Percentiles rank a stretch among this genome's conserved stretches.
Conservation (phyloP, 2,329 filamentous ascomycete species). For the Penicillium sclerotiorum region DNA sequence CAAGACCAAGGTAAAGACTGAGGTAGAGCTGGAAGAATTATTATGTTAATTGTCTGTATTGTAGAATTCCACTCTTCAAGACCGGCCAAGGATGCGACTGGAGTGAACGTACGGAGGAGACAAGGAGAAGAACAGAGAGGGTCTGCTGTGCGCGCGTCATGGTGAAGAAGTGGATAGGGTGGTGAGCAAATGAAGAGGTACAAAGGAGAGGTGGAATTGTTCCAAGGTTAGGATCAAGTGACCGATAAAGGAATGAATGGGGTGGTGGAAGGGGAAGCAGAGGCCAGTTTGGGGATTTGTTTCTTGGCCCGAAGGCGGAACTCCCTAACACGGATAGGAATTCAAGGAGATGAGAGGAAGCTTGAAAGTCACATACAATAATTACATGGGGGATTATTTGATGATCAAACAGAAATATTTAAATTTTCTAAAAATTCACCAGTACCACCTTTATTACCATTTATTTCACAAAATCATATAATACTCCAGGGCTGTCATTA, state of each 20-base stretch:
- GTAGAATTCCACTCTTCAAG: background rate
- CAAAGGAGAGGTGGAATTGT: slow-evolving; percentile 11
- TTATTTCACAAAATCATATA: too few relatives aligned
- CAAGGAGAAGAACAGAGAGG: slow-evolving; percentile 81
- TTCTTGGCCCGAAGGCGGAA: slow-evolving; percentile 18
- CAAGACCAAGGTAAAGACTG: slow-evolving; percentile 77
- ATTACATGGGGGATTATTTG: too few relatives aligned
- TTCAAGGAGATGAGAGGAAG: background rate
- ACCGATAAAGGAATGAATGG: slow-evolving; percentile 22
- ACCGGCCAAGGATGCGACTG: background rate
- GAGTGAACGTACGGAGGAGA: slow-evolving; percentile 72
- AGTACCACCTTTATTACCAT: too few relatives aligned
- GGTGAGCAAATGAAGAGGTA: slow-evolving; percentile 3
- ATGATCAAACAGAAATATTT: too few relatives aligned
- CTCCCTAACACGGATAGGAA: slow-evolving; percentile 1
- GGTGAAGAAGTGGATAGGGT: slow-evolving; percentile 35
- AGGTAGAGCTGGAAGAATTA: slow-evolving; percentile 73
- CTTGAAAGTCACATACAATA: too few relatives aligned
- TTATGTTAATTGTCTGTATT: background rate
- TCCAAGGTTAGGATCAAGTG: slow-evolving; percentile 15
- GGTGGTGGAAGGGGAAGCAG: slow-evolving; percentile 11
- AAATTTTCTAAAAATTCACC: too few relatives aligned
- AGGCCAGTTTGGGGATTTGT: slow-evolving; percentile 19
- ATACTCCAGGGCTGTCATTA: too few relatives aligned
- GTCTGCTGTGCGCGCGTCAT: slow-evolving; percentile 97